Conservation (phyloP, 1,284 basidiomycete genomes). For the Tilletia caries region DNA sequence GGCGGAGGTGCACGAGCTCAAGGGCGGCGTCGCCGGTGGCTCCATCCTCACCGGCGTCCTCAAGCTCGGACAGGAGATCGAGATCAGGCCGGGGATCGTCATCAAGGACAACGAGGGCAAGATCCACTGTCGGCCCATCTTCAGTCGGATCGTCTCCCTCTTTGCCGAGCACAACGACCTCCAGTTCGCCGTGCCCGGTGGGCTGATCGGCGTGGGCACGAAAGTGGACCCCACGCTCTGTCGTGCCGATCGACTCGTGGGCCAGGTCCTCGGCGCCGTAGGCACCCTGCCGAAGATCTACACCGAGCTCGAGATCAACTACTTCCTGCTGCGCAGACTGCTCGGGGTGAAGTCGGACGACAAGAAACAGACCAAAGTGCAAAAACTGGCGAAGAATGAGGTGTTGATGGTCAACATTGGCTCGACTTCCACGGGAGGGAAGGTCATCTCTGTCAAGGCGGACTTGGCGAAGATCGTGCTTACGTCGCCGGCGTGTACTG, state of each 20-base stretch:
- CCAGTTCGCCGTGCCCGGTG: conserved; percentile 93
- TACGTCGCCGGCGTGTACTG: conserved; percentile 51
- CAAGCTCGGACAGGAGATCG: conserved; percentile 84
- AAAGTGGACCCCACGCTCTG: conserved; percentile 94
- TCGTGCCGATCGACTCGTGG: conserved; percentile 91
- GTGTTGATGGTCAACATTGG: conserved; percentile 64
- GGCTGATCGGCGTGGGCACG: conserved; percentile 95
- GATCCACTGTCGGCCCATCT: conserved; percentile 89
- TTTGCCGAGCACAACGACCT: conserved; percentile 93
- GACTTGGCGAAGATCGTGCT: conserved; percentile 53
- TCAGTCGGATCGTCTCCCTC: conserved; percentile 82
- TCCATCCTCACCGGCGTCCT: conserved; percentile 91
- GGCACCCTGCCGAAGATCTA: conserved; percentile 91
- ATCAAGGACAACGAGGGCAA: conserved; percentile 89
- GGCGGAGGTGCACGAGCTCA: conserved; percentile 90
- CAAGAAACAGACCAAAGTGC: conserved; percentile 89
- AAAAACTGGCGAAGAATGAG: conserved; percentile 89
- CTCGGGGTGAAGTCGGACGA: conserved; percentile 98
- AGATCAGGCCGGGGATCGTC: conserved; percentile 94
- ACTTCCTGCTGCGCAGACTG: conserved; percentile 65
- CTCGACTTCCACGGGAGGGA: conserved; percentile 48
- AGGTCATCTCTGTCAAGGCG: conserved; percentile 49
- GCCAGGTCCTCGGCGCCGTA: conserved; percentile 89
- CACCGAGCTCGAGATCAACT: conserved; percentile 81
- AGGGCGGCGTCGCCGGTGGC: conserved; percentile 96